Evolutionary conservation across 139 green algal genomes (phyloP), one percentile per base, ranked within the genome.

Genomic region (Micractinium conductrix): DNA sequence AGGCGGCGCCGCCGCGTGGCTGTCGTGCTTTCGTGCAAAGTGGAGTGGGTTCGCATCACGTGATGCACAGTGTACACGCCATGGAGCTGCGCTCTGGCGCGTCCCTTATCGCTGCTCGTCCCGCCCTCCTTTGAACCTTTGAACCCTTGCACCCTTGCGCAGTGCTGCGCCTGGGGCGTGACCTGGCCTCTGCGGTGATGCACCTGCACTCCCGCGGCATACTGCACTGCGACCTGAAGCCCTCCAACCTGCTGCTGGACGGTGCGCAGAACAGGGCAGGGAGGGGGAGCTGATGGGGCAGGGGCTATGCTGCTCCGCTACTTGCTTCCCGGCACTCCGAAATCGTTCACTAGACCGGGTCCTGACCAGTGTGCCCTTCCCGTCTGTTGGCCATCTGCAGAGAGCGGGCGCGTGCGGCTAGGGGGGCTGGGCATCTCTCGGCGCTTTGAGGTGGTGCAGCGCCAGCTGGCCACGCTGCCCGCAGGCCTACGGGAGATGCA

Each of bases 211-310:
- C 83, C 74, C 88, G 93, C n/a, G 90, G 89, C 62, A 92, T 98
- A 72, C 35, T 87, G n/a, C 83, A 98, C 88, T 96, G 93, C 80
- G 96, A 98, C 87, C 87, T 99, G 35, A 98, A 98, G 88, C 97
- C 97, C 2, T 96, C 92, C 26, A 99, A 98, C 89, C 91, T 98
- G 2, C 85, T 99, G 80, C 89, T 99, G 74, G 96, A 99, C 81
- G 75, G 75, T 81, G 74, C 26, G 60, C 19, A 33, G 55, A 5
- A 35, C 2, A 68, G 48, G 48, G 60, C 19, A 65, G 60, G 8
- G 60, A 30, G 60, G 12, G 60, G 60, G 3, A 35, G 60, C 60
- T 35, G 60, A 68, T 16, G 26, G 60, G 60, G 60, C 60, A 33
- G 16, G n/a, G n/a, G n/a, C n/a, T n/a, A n/a, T n/a, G n/a, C n/a